Base-by-base conservation (phyloP, 306 rosid species). In the Dalbergia oliveri region DNA sequence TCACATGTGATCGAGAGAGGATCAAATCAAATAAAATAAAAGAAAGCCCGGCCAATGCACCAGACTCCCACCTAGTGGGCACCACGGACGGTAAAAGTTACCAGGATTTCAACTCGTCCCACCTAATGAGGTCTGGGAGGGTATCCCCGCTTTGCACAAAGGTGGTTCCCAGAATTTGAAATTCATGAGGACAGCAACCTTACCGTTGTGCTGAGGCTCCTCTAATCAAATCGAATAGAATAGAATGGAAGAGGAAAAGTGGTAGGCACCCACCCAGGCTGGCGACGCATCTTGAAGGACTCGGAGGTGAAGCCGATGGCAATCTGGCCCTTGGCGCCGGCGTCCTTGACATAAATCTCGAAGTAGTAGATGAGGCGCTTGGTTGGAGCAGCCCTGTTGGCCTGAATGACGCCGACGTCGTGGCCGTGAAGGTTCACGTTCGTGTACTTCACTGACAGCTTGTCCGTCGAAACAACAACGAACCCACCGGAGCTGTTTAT, bases 401-500 rank as follows among this genome's bases (percentile, higher is more conserved):
- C 97, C 82, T 96, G 98, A 76, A 91, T 88, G 8, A 93, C 98
- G 4, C 99, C 99, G 73, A 96, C 99, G 61, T 96, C 99, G 76
- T 96, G 97, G 23, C 97, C 99, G 62, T 91, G 99, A 50, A 91
- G 97, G 78, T 86, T 86, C 45, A 89, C 90, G 79, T 34, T 73
- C 3, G 94, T 85, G 85, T 96, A 96, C 88, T 87, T 93, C 21
- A 90, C 84, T 11, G 98, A 96, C 19, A 96, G 94, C 88, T 93
- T 96, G 71, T 96, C 98, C 7, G 93, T 87, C 15, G 92, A 81
- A 4, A 96, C 92, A 16, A 91, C 86, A 64, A 87, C 87, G 85
- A 93, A 96, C 23, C 99, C 99, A 3, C 99, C 99, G 35, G 97
- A 91, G 88, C 98, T 93, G 88, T 93, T 96, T 57, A 90, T 74